phyloP scores from a whole-genome alignment of 225 moss, liverwort and hornwort genomes.

The Ulota crispa region DNA sequence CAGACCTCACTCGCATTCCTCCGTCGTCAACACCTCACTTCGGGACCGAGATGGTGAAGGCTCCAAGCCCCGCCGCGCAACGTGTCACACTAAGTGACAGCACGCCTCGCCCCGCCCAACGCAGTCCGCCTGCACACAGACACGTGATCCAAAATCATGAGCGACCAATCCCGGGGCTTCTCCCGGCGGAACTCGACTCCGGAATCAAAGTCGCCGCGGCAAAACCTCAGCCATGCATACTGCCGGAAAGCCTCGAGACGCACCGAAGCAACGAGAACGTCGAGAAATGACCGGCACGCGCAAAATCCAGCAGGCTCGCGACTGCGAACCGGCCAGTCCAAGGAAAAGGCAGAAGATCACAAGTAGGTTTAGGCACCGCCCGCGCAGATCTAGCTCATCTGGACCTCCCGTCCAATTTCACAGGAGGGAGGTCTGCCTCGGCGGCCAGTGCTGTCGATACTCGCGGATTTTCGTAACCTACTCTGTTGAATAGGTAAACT shows the following conservation, averaged over 20 bases:
- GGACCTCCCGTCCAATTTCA: not conserved
- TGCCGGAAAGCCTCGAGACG: not conserved
- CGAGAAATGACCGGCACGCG: not conserved
- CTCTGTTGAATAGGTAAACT: not conserved
- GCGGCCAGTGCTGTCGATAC: not conserved
- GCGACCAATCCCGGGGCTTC: not conserved
- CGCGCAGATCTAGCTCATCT: constrained; percentile 1
- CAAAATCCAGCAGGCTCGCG: not conserved
- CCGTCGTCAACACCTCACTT: not conserved
- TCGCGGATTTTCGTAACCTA: not conserved
- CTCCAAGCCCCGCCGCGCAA: not conserved
- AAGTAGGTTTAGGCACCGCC: not conserved
- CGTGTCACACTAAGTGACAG: not conserved
- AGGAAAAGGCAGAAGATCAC: no score
- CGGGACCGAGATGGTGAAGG: not conserved
- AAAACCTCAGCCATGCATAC: no score
- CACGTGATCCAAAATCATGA: not conserved
- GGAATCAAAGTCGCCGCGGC: no score
- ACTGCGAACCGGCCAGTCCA: not conserved
- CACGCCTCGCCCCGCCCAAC: not conserved
- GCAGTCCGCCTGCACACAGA: constrained; percentile 1
- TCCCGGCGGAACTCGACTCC: not conserved
- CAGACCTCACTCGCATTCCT: not conserved
- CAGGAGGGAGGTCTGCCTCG: not conserved
- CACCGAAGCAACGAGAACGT: no score